Conservation (phyloP, 2,329 filamentous ascomycete genomes). For the Claviceps arundinis region DNA sequence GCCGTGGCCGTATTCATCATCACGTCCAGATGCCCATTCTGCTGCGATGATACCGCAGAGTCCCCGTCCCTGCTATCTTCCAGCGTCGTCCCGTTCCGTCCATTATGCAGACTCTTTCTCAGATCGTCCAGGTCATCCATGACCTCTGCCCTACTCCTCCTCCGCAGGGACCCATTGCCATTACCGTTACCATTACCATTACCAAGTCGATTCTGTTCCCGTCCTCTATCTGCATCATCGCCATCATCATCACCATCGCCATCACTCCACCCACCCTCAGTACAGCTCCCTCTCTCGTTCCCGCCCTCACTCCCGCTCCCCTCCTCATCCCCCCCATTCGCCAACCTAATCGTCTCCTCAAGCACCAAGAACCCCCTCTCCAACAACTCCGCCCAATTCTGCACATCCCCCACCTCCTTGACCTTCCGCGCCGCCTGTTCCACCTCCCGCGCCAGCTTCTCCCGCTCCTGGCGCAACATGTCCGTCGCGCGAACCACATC, state of each 20-base stretch:
- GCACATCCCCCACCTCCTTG: slow-evolving; percentile 69
- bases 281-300: slow-evolving; percentile 17
- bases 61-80: slow-evolving; percentile 6
- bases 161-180: not conserved
- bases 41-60: slow-evolving; percentile 3
- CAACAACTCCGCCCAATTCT: slow-evolving; percentile 79
- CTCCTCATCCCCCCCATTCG: slow-evolving; percentile 21
- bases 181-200: not conserved
- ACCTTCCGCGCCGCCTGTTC: slow-evolving; percentile 49
- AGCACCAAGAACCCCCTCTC: slow-evolving; percentile 52
- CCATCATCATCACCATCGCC: slow-evolving; percentile 11
- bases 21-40: slow-evolving; percentile 7
- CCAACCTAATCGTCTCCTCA: slow-evolving; percentile 50
- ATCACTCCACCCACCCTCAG: slow-evolving; percentile 19
- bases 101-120: slow-evolving; percentile 4
- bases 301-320: slow-evolving; percentile 4
- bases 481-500: slow-evolving; percentile 49
- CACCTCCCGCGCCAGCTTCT: slow-evolving; percentile 51
- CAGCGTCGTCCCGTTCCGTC: not conserved
- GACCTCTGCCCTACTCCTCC: slow-evolving; percentile 1
- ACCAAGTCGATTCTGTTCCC: not conserved
- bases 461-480: slow-evolving; percentile 48
- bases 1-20: slow-evolving; percentile 14
- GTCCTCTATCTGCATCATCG: not conserved
- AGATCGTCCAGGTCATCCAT: slow-evolving; percentile 11